phyloP scores from a whole-genome alignment of 768 basidiomycete genomes.

The Phylloporus sp. region DNA sequence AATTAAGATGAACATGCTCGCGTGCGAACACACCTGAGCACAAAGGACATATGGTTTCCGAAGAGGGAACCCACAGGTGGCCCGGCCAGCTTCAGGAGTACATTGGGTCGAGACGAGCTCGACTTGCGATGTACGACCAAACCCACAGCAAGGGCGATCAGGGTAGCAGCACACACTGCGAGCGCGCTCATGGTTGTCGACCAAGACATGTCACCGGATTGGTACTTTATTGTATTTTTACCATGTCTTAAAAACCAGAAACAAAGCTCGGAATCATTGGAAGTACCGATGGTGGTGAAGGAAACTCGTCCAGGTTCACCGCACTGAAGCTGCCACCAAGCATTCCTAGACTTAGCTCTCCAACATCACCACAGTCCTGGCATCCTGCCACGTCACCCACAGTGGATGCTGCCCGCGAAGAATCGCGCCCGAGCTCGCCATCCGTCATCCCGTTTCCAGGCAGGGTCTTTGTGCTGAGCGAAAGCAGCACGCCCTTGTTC shows the following conservation, averaged over 20 bases:
- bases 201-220: no score
- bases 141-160: conserved; percentile 8
- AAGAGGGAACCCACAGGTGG: conserved; percentile 52
- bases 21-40: conserved; percentile 52
- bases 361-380: conserved; percentile 10
- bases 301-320: conserved; percentile 45
- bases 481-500: conserved; percentile 43
- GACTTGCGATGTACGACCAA: conserved; percentile 26
- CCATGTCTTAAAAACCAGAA: conserved; percentile 19
- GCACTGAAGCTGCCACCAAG: conserved; percentile 37
- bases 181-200: not conserved
- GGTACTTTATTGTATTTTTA: not conserved
- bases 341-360: conserved; percentile 22
- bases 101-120: conserved; percentile 31
- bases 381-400: not conserved
- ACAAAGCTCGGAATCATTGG: conserved; percentile 30
- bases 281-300: conserved; percentile 38
- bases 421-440: not conserved
- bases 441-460: not conserved
- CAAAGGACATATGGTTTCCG: conserved; percentile 47
- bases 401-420: conserved; percentile 3
- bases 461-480: conserved; percentile 21
- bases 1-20: not conserved
- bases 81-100: conserved; percentile 56
- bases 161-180: not conserved